Conservation (phyloP, 1,284 basidiomycete species). For the Puccinia coronata region DNA sequence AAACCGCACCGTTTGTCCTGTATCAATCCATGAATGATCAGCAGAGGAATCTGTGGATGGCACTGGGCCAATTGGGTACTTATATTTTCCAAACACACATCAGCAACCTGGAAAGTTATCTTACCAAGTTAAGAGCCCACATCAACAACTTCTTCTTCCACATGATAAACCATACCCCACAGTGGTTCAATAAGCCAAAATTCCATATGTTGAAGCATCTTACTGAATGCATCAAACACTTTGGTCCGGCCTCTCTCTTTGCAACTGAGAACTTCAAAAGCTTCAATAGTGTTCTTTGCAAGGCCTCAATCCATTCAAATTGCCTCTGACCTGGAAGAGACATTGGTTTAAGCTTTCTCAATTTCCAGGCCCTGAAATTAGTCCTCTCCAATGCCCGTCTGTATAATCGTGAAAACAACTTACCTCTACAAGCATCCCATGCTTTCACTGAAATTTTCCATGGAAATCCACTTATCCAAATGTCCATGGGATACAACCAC, state of each 20-base stretch:
- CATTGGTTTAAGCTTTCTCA: not conserved
- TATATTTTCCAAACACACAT: constrained; percentile 60
- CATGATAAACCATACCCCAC: constrained; percentile 55
- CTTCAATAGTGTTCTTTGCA: not conserved
- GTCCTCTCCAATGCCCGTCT: not conserved
- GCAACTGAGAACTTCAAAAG: not conserved
- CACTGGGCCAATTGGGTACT: constrained; percentile 58
- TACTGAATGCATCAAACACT: constrained; percentile 47
- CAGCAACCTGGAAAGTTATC: constrained; percentile 56
- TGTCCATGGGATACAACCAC: not conserved
- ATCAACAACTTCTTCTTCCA: constrained; percentile 58
- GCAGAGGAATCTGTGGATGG: constrained; percentile 57
- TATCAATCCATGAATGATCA: constrained; percentile 55
- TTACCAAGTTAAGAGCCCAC: constrained; percentile 51
- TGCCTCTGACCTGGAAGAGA: not conserved
- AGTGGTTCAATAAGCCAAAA: constrained; percentile 62
- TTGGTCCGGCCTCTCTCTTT: not conserved
- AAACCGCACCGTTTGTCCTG: constrained; percentile 60
- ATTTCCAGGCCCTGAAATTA: not conserved
- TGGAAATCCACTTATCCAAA: not conserved
- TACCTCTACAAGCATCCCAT: not conserved
- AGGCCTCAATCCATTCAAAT: not conserved
- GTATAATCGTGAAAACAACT: not conserved
- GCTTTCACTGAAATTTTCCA: not conserved
- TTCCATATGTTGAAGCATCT: constrained; percentile 56